These are phyloP conservation scores for Domatiomyces globalis DNA, from an alignment of 2,329 filamentous ascomycete species.

Conservation along the genomic window DNA sequence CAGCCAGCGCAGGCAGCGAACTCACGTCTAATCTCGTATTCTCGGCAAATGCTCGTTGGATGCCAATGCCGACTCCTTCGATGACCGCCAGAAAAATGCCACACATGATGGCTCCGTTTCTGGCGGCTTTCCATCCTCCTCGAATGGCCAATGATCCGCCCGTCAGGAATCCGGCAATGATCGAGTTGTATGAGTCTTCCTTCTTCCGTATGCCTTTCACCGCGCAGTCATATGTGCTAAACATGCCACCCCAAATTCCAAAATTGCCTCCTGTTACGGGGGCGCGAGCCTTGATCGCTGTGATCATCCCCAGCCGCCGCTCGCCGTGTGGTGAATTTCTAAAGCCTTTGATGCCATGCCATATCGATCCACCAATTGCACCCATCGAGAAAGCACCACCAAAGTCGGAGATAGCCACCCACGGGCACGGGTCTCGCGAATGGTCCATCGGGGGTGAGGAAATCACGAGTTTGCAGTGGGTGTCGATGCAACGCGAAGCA, in stretches of 20 bases:
- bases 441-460: conserved; percentile 57
- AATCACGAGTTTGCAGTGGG: neutral
- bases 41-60: conserved; percentile 86
- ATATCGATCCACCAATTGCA: conserved; percentile 52
- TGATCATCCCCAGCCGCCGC: conserved; percentile 86
- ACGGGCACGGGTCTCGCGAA: conserved; percentile 90
- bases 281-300: conserved; percentile 92
- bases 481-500: neutral
- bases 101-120: conserved; percentile 93
- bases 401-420: conserved; percentile 93
- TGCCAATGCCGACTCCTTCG: conserved; percentile 91
- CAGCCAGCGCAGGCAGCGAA: conserved; percentile 4
- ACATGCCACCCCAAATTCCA: conserved; percentile 91
- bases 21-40: conserved; percentile 67
- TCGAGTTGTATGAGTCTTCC: conserved; percentile 96
- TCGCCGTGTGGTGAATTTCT: conserved; percentile 84
- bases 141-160: conserved; percentile 82
- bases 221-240: conserved; percentile 91
- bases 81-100: conserved; percentile 90
- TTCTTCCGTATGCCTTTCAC: conserved; percentile 90
- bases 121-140: conserved; percentile 78
- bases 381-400: conserved; percentile 96
- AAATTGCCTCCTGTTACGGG: conserved; percentile 96
- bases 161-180: conserved; percentile 94
- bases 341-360: conserved; percentile 95